Evolutionary conservation across 1,284 basidiomycete species (phyloP).

Genomic region (Blastosporella zonata): DNA sequence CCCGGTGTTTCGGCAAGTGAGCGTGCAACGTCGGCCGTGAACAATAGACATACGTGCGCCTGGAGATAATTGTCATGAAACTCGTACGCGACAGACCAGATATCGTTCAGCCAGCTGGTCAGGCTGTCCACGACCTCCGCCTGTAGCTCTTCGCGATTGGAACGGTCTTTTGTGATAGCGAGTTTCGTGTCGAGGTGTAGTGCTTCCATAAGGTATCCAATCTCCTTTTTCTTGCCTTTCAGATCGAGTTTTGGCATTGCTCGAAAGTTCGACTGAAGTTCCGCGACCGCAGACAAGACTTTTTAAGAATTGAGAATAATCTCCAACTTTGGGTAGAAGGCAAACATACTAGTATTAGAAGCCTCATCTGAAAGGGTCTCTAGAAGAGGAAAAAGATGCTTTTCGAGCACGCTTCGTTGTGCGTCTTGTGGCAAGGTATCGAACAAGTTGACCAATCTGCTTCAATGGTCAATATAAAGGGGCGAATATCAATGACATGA

Average conservation of each 20-base stretch:
- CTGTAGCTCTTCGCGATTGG: slow-evolving; percentile 49
- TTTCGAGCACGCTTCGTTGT: slow-evolving; percentile 39
- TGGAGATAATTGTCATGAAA: slow-evolving; percentile 45
- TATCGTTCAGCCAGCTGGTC: slow-evolving; percentile 53
- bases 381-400: slow-evolving; percentile 41
- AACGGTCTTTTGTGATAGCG: slow-evolving; percentile 48
- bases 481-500: too few species aligned
- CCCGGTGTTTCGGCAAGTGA: slow-evolving; percentile 38
- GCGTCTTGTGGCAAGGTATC: slow-evolving; percentile 43
- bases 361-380: slow-evolving; percentile 32
- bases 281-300: slow-evolving; percentile 31
- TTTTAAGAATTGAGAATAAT: slow-evolving; percentile 4
- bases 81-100: slow-evolving; percentile 60
- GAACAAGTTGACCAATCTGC: slow-evolving; percentile 41
- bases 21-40: slow-evolving; percentile 42
- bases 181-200: slow-evolving; percentile 50
- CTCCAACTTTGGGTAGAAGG: background rate
- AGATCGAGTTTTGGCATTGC: slow-evolving; percentile 48
- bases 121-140: slow-evolving; percentile 52
- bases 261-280: slow-evolving; percentile 36
- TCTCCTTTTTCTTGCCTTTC: slow-evolving; percentile 49
- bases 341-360: slow-evolving; percentile 28
- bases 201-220: slow-evolving; percentile 47
- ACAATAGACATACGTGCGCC: slow-evolving; percentile 57
- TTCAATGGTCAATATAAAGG: background rate